Evolutionary conservation across 306 rosid genomes (phyloP).

Genomic region (Sindora glabra): DNA sequence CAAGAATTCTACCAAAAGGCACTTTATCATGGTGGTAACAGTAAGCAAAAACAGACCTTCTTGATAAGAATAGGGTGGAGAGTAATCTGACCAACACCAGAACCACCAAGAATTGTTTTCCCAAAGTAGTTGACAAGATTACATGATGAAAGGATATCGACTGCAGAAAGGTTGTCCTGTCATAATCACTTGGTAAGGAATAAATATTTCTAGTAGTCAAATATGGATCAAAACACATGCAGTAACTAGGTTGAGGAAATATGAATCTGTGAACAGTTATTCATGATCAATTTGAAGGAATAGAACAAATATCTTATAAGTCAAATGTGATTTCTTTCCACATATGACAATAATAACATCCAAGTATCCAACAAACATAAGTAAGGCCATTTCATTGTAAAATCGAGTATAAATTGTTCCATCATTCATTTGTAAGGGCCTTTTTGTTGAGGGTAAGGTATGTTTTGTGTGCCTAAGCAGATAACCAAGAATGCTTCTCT

Average conservation of each 20-base stretch:
- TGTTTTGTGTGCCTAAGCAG: no score
- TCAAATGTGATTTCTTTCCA: background rate
- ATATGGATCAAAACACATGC: conserved; percentile 12
- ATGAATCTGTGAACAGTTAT: background rate
- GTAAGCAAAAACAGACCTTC: conserved; percentile 54
- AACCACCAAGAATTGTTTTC: conserved; percentile 91
- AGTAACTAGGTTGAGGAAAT: background rate
- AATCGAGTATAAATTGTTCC: no score
- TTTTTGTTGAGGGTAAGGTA: no score
- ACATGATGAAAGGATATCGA: conserved; percentile 95
- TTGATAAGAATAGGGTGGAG: conserved; percentile 83
- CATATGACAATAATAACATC: background rate
- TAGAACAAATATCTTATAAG: background rate
- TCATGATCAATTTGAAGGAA: conserved; percentile 1
- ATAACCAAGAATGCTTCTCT: no score
- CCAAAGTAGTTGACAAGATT: conserved; percentile 97
- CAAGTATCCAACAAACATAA: no score
- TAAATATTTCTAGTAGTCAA: conserved; percentile 6
- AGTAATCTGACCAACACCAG: conserved; percentile 96
- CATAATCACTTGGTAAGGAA: conserved; percentile 28
- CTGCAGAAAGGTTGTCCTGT: conserved; percentile 99
- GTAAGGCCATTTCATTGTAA: no score
- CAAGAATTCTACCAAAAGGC: background rate
- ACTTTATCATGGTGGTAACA: conserved; percentile 7
- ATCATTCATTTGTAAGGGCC: no score